Conservation (phyloP, 1,284 basidiomycete genomes). For the Ustilago hordei region DNA sequence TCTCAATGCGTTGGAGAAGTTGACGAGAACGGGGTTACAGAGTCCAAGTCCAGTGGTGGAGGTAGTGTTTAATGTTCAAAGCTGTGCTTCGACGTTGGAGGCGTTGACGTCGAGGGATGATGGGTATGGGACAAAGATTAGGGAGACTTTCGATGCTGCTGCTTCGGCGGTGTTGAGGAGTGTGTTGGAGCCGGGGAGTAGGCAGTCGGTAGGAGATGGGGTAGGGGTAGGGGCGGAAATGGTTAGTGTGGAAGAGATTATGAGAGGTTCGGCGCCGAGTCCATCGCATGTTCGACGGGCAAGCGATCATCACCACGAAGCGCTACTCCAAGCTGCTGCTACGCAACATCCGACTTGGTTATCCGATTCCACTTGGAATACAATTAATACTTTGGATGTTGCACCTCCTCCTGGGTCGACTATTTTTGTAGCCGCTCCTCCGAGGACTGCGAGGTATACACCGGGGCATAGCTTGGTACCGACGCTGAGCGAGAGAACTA, state of each 20-base stretch:
- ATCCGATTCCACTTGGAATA: conserved; percentile 49
- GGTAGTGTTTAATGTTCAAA: conserved; percentile 51
- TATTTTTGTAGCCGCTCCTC: conserved; percentile 48
- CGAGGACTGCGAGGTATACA: conserved; percentile 19
- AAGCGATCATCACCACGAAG: conserved; percentile 20
- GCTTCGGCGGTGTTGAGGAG: conserved; percentile 35
- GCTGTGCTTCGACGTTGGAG: conserved; percentile 49
- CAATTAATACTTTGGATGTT: conserved; percentile 35
- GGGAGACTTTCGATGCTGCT: conserved; percentile 49
- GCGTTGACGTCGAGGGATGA: conserved; percentile 43
- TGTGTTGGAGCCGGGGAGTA: conserved; percentile 27
- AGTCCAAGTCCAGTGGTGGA: conserved; percentile 41
- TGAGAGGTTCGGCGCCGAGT: conserved; percentile 10
- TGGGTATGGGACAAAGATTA: conserved; percentile 33
- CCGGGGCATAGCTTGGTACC: conserved; percentile 35
- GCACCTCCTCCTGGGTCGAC: conserved; percentile 48
- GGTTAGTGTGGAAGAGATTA: conserved; percentile 23
- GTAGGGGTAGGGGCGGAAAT: background rate
- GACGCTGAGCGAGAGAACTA: conserved; percentile 40
- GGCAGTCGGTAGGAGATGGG: background rate
- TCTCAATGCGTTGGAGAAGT: conserved; percentile 49
- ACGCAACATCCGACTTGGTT: conserved; percentile 44
- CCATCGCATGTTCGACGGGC: background rate
- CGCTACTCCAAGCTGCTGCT: conserved; percentile 24
- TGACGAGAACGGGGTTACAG: conserved; percentile 24